Conservation (phyloP, 441 rosid species). For the Cnidoscolus chayamansa region DNA sequence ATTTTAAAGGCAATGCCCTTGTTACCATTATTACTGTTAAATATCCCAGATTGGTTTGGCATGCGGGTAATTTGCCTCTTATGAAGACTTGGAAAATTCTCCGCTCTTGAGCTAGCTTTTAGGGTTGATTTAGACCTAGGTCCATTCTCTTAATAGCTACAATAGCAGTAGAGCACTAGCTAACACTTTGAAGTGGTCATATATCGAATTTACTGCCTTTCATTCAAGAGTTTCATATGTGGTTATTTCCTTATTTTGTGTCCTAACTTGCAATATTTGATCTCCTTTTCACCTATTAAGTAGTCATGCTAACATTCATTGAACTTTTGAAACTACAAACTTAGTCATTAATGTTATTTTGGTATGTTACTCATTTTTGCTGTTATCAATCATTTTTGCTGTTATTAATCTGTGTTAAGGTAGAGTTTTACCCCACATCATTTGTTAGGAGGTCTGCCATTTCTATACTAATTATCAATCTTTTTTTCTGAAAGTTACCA, state of each 20-base stretch:
- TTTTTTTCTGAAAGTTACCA: neutral
- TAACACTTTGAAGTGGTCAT: neutral
- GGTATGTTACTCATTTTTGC: neutral
- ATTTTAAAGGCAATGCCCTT: neutral
- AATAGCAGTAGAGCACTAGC: neutral
- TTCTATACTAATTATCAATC: neutral
- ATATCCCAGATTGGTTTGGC: too few species aligned
- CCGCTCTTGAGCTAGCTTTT: too few species aligned
- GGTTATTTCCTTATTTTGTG: neutral
- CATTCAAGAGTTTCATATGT: neutral
- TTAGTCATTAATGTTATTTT: neutral
- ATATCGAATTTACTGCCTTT: neutral
- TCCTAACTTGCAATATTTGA: neutral
- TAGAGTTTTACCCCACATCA: neutral
- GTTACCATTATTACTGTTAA: neutral
- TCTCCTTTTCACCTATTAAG: neutral
- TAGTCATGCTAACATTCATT: neutral
- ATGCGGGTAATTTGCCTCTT: too few species aligned
- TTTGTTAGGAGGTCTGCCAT: neutral
- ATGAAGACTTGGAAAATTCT: too few species aligned
- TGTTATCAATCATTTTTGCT: neutral
- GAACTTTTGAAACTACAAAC: neutral
- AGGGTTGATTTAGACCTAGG: too few species aligned
- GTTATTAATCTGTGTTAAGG: neutral
- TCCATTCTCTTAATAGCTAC: too few species aligned